A percentile compares a stretch with the other conserved stretches of the same genome.
phyloP scores from a whole-genome alignment of 1,284 basidiomycete species.

The Sporisorium reilianum region DNA sequence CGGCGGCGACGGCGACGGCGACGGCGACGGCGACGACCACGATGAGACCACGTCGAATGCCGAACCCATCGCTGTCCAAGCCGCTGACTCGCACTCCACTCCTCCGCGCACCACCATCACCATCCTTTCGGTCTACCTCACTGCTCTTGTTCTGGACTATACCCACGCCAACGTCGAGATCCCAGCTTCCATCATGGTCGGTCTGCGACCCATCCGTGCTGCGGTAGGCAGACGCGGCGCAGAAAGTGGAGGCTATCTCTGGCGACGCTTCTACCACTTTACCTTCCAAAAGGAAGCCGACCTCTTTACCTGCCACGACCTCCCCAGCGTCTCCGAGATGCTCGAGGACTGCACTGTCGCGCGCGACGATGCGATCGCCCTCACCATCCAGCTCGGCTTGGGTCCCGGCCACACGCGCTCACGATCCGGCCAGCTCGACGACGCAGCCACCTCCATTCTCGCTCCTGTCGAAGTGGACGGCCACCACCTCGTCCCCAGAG shows the following conservation, averaged over 20 bases:
- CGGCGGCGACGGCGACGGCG: neutral
- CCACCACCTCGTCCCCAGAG: slow-evolving; percentile 51
- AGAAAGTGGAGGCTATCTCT: slow-evolving; percentile 41
- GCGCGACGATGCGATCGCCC: slow-evolving; percentile 51
- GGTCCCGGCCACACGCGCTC: slow-evolving; percentile 47
- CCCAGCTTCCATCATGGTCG: slow-evolving; percentile 58
- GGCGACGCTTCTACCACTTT: slow-evolving; percentile 50
- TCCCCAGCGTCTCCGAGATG: slow-evolving; percentile 55
- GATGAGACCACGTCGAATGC: neutral
- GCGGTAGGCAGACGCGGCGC: slow-evolving; percentile 24
- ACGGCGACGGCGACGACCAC: neutral
- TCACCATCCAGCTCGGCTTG: slow-evolving; percentile 60
- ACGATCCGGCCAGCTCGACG: slow-evolving; percentile 7
- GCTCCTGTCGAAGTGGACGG: slow-evolving; percentile 56
- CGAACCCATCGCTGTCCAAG: slow-evolving; percentile 9
- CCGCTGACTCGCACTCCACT: neutral
- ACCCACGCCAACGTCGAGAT: slow-evolving; percentile 47
- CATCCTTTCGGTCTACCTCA: slow-evolving; percentile 59
- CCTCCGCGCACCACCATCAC: slow-evolving; percentile 30
- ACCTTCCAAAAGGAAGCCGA: slow-evolving; percentile 56
- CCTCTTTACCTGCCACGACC: slow-evolving; percentile 55
- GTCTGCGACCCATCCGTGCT: slow-evolving; percentile 37
- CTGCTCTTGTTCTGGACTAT: slow-evolving; percentile 55
- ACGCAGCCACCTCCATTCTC: slow-evolving; percentile 4
- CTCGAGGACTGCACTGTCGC: slow-evolving; percentile 34